Conservation (phyloP, 345 rosid genomes). For the Ceriops tagal region DNA sequence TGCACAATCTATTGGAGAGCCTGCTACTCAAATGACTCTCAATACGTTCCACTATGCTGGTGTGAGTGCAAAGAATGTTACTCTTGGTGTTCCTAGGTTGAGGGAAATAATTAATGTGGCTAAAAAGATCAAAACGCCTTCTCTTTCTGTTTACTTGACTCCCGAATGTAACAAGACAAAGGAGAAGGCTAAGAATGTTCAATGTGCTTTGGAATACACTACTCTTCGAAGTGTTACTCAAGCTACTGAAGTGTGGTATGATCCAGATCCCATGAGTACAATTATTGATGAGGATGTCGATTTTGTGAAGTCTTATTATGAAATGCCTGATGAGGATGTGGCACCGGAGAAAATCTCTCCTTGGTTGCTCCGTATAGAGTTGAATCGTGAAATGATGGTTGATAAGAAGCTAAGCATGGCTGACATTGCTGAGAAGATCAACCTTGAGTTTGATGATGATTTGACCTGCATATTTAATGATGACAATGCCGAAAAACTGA, state of each 20-base stretch:
- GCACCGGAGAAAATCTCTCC: constrained; percentile 93
- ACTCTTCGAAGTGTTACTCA: constrained; percentile 93
- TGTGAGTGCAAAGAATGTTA: constrained; percentile 98
- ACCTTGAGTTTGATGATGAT: constrained; percentile 85
- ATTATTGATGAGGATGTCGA: constrained; percentile 87
- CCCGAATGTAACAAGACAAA: constrained; percentile 77
- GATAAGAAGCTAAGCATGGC: constrained; percentile 98
- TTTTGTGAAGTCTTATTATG: constrained; percentile 91
- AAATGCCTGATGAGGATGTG: constrained; percentile 98
- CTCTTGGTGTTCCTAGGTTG: constrained; percentile 96
- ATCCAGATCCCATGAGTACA: constrained; percentile 92
- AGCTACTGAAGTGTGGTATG: constrained; percentile 98
- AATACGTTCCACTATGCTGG: constrained; percentile 99
- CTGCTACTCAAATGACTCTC: constrained; percentile 99
- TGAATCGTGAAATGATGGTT: constrained; percentile 99
- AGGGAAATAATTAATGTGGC: constrained; percentile 95
- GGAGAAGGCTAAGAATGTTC: constrained; percentile 91
- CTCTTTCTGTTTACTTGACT: constrained; percentile 71
- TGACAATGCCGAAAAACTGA: constrained; percentile 88
- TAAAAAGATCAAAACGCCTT: constrained; percentile 92
- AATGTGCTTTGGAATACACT: constrained; percentile 95
- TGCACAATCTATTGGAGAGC: constrained; percentile 98
- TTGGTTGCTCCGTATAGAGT: constrained; percentile 92
- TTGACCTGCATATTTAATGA: constrained; percentile 92
- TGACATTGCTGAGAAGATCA: constrained; percentile 92